Evolutionary conservation across 345 rosid genomes (phyloP), one percentile per base, ranked within the genome.

Genomic region (Syzygium aqueum): DNA sequence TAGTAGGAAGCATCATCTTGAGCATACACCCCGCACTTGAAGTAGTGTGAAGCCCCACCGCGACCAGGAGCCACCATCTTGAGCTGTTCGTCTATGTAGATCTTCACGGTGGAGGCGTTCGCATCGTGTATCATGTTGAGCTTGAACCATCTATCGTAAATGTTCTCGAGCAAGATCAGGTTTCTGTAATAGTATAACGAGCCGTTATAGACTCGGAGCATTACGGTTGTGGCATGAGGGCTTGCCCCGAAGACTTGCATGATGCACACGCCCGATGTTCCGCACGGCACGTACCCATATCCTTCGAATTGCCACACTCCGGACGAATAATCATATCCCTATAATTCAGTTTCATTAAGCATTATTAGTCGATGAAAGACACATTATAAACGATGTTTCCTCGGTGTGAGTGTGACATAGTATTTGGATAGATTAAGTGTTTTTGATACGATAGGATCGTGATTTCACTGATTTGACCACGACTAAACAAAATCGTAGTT

Each of bases 281-380:
- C 83, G 1, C 51, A 28, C 0, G 87, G 87, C 28, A 86, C 84
- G 0, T 63, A 86, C 25, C 84, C 87, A 13, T 51, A 10, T 21
- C 87, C 87, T 86, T 86, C 87, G 46, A 86, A 86, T 65, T 65
- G 87, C 87, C 87, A 65, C 11, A 86, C 87, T 49, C 87, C 87
- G 15, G 84, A 86, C 46, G 82, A 63, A 30, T 86, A 86, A n/a
- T 27, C 43, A 40, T 86, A 73, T 51, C 57, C 87, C 87, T 86
- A 30, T 30, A 67, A 25, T 73, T 73, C 27, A 73, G 3, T 73
- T 73, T 73, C 10, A 19, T 33, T 17, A 73, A 73, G 80, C 27
- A 37, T 73, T 37, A 73, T 37, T 11, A 37, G 8, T 0, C 37
- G 80, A 49, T 73, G 15, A 9, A 73, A 73, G 0, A 25, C 49